A percentile compares a stretch with the other conserved stretches of the same genome.
phyloP scores from a whole-genome alignment of 2,329 filamentous ascomycete genomes.

The Alternaria sp. region DNA sequence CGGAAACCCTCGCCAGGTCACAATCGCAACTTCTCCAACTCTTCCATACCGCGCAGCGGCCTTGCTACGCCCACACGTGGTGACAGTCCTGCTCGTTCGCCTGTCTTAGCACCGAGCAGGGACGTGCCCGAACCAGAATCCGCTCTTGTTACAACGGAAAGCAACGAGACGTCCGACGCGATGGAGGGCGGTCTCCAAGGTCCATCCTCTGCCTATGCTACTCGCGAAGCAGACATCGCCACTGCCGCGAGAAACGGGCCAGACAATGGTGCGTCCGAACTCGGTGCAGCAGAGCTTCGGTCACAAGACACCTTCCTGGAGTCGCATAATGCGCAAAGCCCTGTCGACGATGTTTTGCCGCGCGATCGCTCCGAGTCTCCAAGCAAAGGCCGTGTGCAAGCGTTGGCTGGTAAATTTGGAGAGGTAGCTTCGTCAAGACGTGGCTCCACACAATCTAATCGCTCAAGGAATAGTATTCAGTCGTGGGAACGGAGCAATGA shows the following conservation, averaged over 20 bases:
- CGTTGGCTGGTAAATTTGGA: constrained; percentile 60
- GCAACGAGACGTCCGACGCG: constrained; percentile 39
- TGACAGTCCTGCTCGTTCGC: constrained; percentile 69
- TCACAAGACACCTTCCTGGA: constrained; percentile 49
- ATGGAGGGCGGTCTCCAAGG: constrained; percentile 38
- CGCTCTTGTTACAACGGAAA: constrained; percentile 56
- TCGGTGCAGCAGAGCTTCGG: constrained; percentile 42
- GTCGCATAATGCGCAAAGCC: constrained; percentile 40
- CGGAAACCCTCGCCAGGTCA: constrained; percentile 52
- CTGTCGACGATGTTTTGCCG: constrained; percentile 40
- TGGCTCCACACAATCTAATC: constrained; percentile 56
- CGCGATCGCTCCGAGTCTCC: constrained; percentile 55
- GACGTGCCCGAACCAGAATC: constrained; percentile 56
- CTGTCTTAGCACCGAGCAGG: constrained; percentile 58
- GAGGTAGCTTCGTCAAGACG: constrained; percentile 56
- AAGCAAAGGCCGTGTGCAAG: constrained; percentile 59
- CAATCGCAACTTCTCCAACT: constrained; percentile 50
- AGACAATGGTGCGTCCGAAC: constrained; percentile 27
- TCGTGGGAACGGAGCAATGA: constrained; percentile 53
- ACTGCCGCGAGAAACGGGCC: constrained; percentile 35
- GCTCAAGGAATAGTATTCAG: constrained; percentile 51
- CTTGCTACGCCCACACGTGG: constrained; percentile 65
- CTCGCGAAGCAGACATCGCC: constrained; percentile 50
- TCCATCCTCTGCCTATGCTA: constrained; percentile 39
- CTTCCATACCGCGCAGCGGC: constrained; percentile 58